phyloP scores from a whole-genome alignment of 2,329 filamentous ascomycete species.

The Aspergillus oerlinghausenensis region DNA sequence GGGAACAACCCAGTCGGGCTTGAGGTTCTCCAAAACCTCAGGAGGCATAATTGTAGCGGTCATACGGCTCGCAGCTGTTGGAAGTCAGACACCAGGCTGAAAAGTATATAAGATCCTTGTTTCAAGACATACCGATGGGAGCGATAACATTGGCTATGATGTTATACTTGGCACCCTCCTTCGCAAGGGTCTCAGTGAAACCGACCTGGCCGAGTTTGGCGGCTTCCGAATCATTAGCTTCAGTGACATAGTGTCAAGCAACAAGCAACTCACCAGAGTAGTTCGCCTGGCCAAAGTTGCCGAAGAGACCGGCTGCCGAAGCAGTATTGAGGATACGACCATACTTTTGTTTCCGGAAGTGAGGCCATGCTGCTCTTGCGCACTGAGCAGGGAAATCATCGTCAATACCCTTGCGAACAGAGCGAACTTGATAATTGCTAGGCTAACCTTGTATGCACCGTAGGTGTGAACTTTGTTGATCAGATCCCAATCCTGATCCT shows the following conservation, averaged over 20 bases:
- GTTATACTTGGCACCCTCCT: conserved; percentile 98
- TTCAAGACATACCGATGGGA: conserved; percentile 56
- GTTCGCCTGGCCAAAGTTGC: conserved; percentile 92
- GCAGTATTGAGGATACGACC: conserved; percentile 94
- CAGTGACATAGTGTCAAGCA: conserved; percentile 1
- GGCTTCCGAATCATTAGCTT: conserved; percentile 47
- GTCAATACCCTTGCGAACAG: conserved; percentile 12
- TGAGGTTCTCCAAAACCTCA: conserved; percentile 78
- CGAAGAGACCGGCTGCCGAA: conserved; percentile 92
- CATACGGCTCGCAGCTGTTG: conserved; percentile 81
- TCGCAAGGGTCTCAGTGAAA: conserved; percentile 95
- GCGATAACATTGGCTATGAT: conserved; percentile 93
- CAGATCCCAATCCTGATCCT: conserved; percentile 93
- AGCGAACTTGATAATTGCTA: conserved; percentile 5
- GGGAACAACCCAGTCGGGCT: conserved; percentile 93
- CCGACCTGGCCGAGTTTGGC: conserved; percentile 94
- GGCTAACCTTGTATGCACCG: conserved; percentile 75
- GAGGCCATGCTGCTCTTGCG: conserved; percentile 86
- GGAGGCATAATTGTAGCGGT: conserved; percentile 92
- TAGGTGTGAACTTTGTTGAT: conserved; percentile 89
- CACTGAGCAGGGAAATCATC: conserved; percentile 46
- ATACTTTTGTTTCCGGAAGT: conserved; percentile 99
- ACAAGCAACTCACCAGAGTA: conserved; percentile 63
- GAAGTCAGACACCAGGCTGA: neutral
- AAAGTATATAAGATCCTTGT: neutral